Base-by-base conservation (phyloP, 139 green algal genomes). In the Auxenochlorella protothecoides region DNA sequence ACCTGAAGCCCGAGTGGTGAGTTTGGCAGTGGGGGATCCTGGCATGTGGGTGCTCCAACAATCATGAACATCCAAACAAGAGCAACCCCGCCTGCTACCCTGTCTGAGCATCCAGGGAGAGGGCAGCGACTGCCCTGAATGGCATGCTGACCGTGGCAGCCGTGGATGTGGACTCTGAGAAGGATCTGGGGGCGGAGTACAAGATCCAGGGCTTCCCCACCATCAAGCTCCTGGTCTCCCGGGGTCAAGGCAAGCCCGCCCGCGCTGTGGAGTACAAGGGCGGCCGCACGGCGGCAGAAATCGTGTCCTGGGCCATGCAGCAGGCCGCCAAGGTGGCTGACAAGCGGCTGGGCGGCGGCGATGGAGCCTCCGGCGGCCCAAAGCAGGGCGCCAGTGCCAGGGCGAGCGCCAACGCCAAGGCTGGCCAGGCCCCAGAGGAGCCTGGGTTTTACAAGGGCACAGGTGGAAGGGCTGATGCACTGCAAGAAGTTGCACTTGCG, bases 201-300 rank as follows among this genome's bases (percentile, higher is more conserved):
- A 79, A 77, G 59, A 68, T 96, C 16, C 72, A 87, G 63, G 89
- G 90, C 64, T 86, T 93, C 70, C 87, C 87, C n/a, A 92, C 88
- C 51, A 92, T 92, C 80, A 93, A 93, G 69, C 79, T 91, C 13
- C 55, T 92, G 27, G 84, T 88, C 68, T 51, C 53, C 9, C 71
- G 84, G 13, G 66, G 80, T 27, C 70, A 74, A 2, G 83, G 81
- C 55, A 81, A 81, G 55, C 72, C 93, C 68, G 85, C 87, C 63
- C 67, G 80, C 7, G 64, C 68, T 2, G 88, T 96, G 11, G 96
- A 96, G 77, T 96, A 92, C 76, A 81, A 80, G 54, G 89, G 87
- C 68, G 79, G 74, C n/a, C 79, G 91, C 63, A 80, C 77, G 4
- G 90, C 92, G 10, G 85, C 89, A 64, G 90, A 90, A n/a, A 82